Percentiles rank a stretch among this genome's conserved stretches.
Evolutionary conservation across 2,329 filamentous ascomycete genomes (phyloP).

Genomic region (Blastomyces silverae): DNA sequence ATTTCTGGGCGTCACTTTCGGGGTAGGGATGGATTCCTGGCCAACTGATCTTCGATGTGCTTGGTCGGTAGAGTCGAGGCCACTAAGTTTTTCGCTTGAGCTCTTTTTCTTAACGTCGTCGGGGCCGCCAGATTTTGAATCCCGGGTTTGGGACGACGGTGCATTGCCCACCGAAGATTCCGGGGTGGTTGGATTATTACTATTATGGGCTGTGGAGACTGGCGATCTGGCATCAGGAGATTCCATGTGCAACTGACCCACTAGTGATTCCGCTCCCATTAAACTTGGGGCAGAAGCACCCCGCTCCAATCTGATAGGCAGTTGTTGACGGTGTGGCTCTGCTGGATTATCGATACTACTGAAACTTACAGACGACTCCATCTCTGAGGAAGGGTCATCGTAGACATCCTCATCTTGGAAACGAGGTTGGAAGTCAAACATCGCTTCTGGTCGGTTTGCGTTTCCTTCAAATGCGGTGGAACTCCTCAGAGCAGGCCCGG

Average conservation of each 20-base stretch:
- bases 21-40: conserved; percentile 1
- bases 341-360: conserved; percentile 15
- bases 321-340: conserved; percentile 17
- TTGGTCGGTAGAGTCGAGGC: not conserved
- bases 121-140: not conserved
- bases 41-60: not conserved
- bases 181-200: conserved; percentile 28
- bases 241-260: conserved; percentile 44
- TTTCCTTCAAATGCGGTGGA: conserved; percentile 44
- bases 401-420: conserved; percentile 25
- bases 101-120: not conserved
- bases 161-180: conserved; percentile 1
- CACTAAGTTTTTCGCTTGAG: not conserved
- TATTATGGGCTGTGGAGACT: conserved; percentile 28
- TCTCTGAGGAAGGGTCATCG: conserved; percentile 33
- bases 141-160: not conserved
- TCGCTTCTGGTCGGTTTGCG: conserved; percentile 25
- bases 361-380: conserved; percentile 16
- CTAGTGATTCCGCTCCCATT: conserved; percentile 44
- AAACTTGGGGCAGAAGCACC: conserved; percentile 42
- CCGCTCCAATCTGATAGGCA: conserved; percentile 25
- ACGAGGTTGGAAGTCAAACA: conserved; percentile 22
- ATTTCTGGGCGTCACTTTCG: not conserved
- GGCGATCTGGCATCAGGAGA: conserved; percentile 35
- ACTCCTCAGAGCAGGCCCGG: conserved; percentile 48